Percentiles rank a stretch among this genome's conserved stretches.
Evolutionary conservation across 441 rosid species (phyloP).

Genomic region (Geranium incanum): DNA sequence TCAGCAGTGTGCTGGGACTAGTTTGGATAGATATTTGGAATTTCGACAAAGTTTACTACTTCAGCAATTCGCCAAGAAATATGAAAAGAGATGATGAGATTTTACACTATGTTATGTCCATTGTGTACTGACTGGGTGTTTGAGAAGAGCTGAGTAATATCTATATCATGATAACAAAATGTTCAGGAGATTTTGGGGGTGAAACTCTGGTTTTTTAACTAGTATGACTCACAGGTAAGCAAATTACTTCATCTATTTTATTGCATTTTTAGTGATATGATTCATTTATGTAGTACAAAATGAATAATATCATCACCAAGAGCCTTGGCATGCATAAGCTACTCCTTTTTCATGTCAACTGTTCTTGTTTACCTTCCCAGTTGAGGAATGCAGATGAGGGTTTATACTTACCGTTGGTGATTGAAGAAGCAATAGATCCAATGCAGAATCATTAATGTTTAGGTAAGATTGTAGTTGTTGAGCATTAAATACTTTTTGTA

Average conservation of each 20-base stretch:
- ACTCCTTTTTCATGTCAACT: neutral
- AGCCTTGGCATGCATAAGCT: neutral
- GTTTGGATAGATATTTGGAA: conserved; percentile 67
- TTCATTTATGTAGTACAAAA: neutral
- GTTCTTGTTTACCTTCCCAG: neutral
- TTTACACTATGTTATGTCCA: conserved; percentile 10
- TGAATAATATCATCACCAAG: neutral
- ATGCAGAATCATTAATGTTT: conserved; percentile 1
- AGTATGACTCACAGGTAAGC: conserved; percentile 10
- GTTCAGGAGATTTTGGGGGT: conserved; percentile 11
- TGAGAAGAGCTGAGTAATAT: conserved; percentile 1
- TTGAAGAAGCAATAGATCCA: conserved; percentile 3
- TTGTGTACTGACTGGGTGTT: neutral
- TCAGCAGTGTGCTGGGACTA: conserved; percentile 85
- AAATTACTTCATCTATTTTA: neutral
- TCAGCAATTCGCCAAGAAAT: conserved; percentile 63
- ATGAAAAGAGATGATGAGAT: conserved; percentile 36
- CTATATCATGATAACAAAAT: conserved; percentile 13
- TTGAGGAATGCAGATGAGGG: conserved; percentile 9
- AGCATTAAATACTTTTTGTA: neutral
- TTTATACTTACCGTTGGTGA: conserved; percentile 10
- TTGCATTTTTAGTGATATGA: neutral
- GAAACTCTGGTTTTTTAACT: conserved; percentile 11
- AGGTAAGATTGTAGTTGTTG: conserved; percentile 21
- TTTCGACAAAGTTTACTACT: conserved; percentile 70